Base-by-base conservation (phyloP, 140 eudicot species). In the Bidens hawaiensis region DNA sequence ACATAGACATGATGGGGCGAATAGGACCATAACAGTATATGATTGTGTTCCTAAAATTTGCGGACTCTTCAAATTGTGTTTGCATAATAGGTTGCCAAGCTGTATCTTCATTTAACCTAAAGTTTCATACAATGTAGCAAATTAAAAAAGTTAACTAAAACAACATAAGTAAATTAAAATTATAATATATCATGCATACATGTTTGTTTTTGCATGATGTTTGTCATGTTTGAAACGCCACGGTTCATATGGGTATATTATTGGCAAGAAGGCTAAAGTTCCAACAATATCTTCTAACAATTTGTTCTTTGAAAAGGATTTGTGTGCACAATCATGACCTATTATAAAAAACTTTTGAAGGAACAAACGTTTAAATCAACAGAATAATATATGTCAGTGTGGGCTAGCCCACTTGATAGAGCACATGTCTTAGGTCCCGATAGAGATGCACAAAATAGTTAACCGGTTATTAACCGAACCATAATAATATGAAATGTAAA, bases 241-340 rank as follows among this genome's bases (percentile, higher is more conserved):
- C 17, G 77, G 81, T 76, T 76, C 81, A 64, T 76, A 70, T 18
- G 96, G 96, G 76, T 84, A 87, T 58, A 84, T 76, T 73, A 87
- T 72, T n/a, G 98, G 96, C 81, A 91, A 34, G 36, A 91, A 91
- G 72, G 95, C 95, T 66, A 91, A 73, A 30, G 96, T 87, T 55
- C 98, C 98, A 80, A 87, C 85, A 75, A 87, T 87, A 81, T 91
- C 98, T 82, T 91, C 98, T 70, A 87, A 72, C 43, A 87, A 62
- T 70, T 87, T 91, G 96, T 91, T 91, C 82, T 67, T 77, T 22
- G 98, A 91, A 76, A 91, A 91, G 70, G 98, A 91, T 64, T 91
- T 87, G 82, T 91, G 98, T 6, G 96, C 98, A 74, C 98, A 91
- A 73, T 91, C 98, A 73, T 91, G 98, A 49, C 98, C 95, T 84